Conservation (phyloP, 2,329 filamentous ascomycete species). For the Fusarium lateritium region DNA sequence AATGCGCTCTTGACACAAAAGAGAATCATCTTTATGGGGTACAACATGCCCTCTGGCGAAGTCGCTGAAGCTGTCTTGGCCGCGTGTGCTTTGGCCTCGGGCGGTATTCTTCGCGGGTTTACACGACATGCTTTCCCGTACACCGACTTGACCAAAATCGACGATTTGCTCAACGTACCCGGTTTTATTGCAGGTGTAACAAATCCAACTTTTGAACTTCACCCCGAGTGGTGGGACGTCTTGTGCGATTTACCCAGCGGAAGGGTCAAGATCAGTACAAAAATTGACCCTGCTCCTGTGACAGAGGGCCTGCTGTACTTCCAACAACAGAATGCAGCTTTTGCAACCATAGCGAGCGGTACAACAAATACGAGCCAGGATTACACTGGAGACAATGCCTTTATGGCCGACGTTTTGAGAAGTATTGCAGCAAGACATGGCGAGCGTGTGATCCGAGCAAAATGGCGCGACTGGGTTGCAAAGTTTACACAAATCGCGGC, state of each 20-base stretch:
- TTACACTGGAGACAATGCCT: slow-evolving; percentile 86
- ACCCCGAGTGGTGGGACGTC: slow-evolving; percentile 98
- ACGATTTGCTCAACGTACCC: slow-evolving; percentile 94
- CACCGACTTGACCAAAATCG: slow-evolving; percentile 97
- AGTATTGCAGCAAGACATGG: slow-evolving; percentile 90
- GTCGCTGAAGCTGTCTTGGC: slow-evolving; percentile 98
- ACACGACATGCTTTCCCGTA: slow-evolving; percentile 98
- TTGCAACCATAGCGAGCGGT: slow-evolving; percentile 65
- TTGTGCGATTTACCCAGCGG: slow-evolving; percentile 94
- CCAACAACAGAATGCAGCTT: slow-evolving; percentile 80
- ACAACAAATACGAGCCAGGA: slow-evolving; percentile 67
- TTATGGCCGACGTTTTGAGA: slow-evolving; percentile 88
- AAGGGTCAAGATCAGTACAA: slow-evolving; percentile 92
- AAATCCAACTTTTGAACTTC: slow-evolving; percentile 94
- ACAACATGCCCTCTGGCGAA: slow-evolving; percentile 94
- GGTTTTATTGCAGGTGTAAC: slow-evolving; percentile 98
- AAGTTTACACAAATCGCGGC: slow-evolving; percentile 94
- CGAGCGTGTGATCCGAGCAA: slow-evolving; percentile 89
- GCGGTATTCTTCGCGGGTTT: slow-evolving; percentile 92
- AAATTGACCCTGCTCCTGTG: slow-evolving; percentile 83
- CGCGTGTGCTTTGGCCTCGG: slow-evolving; percentile 94
- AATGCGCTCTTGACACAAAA: slow-evolving; percentile 98
- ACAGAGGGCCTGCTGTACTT: slow-evolving; percentile 92
- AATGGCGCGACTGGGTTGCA: slow-evolving; percentile 94
- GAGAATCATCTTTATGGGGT: slow-evolving; percentile 93